Base-by-base conservation (phyloP, 2,329 filamentous ascomycete genomes). In the Aureobasidium lini region DNA sequence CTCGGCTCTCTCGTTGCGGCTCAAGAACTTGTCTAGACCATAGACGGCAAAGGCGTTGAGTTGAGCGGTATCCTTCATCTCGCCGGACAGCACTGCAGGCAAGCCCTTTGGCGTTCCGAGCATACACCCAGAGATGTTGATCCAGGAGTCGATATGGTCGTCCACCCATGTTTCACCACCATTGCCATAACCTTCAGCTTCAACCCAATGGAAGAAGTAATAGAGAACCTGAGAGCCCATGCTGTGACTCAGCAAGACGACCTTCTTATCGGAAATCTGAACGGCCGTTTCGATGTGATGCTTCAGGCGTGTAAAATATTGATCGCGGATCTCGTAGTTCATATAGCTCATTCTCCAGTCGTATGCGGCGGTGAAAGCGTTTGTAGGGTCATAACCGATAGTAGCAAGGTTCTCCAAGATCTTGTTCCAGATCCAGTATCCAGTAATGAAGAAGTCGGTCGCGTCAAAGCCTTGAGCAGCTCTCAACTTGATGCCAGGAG, bases 371-470 rank as follows among this genome's bases (percentile, higher is more conserved):
- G 84, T 84, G 64, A 85, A 86, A 0, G 84, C 84, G 66, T 86
- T 86, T 2, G 81, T 84, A 82, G 94, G 93, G 69, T 99, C 94
- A 71, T 99, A 99, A 13, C 94, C 94, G 61, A 99, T 88, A 0
- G 91, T 94, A 0, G 94, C 94, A 54, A 99, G 79, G 69, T 99
- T 99, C 75, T 99, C 94, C 52, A 99, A 80, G 62, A 99, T 96
- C 75, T 97, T 97, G 76, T 90, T 96, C 92, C 92, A 96, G 62
- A 99, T 97, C 94, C 94, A 99, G 75, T 99, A 99, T 4, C 85
- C 84, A 1, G 84, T 85, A 64, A 86, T 85, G 73, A 95, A 94
- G 77, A 99, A 99, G 74, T 99, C 94, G 10, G 94, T 92, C 2
- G 94, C 94, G 73, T 99, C 94, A 67, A 99, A 99, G 1, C 94